These are phyloP conservation scores for Aspergillus sojae DNA, from an alignment of 2,329 filamentous ascomycete species.

Conservation along the genomic window DNA sequence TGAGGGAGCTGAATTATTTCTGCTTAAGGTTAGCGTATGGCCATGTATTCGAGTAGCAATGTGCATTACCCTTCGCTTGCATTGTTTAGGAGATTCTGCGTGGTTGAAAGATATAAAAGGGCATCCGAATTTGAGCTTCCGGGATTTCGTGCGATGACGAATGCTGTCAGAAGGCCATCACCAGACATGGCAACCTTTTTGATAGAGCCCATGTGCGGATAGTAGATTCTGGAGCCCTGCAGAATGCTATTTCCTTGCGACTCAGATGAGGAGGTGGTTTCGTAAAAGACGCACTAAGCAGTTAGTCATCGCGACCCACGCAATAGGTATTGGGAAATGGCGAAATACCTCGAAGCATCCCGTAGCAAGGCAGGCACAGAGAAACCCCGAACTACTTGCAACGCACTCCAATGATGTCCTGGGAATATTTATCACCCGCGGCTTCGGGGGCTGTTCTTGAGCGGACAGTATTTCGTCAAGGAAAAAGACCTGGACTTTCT, in stretches of 20 bases:
- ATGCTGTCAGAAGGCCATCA: constrained; percentile 15
- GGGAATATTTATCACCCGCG: not conserved
- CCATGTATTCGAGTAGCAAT: not conserved
- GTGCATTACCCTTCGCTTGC: constrained; percentile 7
- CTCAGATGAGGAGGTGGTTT: not conserved
- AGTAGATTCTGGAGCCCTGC: not conserved
- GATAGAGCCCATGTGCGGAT: constrained; percentile 16
- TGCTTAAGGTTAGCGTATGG: not conserved
- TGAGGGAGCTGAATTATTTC: constrained; percentile 3
- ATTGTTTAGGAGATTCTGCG: constrained; percentile 14
- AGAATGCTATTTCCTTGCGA: not conserved
- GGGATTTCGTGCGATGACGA: constrained; percentile 6
- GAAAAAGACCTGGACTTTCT: constrained; percentile 10
- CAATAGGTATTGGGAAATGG: not conserved
- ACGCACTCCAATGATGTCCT: constrained; percentile 12
- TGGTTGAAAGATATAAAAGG: constrained; percentile 16
- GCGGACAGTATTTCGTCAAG: constrained; percentile 10
- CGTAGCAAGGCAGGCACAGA: constrained; percentile 11
- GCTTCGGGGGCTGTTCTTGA: constrained; percentile 5
- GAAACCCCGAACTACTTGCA: constrained; percentile 14
- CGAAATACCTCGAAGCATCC: constrained; percentile 14
- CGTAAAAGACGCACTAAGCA: constrained; percentile 17
- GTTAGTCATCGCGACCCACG: not conserved
- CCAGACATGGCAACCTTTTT: constrained; percentile 18
- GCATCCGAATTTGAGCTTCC: constrained; percentile 2